Evolutionary conservation across 495 filamentous ascomycete genomes (phyloP), one percentile per base, ranked within the genome.

Genomic region (Chaetomidium leptoderma): DNA sequence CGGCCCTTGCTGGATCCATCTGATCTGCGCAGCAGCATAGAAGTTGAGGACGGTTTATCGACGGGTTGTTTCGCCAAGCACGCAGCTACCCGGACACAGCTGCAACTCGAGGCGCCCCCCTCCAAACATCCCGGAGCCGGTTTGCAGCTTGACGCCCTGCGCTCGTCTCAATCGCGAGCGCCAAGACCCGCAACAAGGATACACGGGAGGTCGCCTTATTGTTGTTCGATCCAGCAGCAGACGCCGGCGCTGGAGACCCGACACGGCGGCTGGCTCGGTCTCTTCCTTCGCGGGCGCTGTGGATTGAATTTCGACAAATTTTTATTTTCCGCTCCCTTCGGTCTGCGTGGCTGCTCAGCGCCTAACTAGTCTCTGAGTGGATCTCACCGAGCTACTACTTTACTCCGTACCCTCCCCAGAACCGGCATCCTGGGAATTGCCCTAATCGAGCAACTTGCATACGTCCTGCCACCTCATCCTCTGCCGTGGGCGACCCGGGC

Each of bases 391-490:
- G 42, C 29, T 11, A 27, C 51, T 30, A n/a, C 23, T 14, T 17
- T 51, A 29, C 47, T 8, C 13, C 26, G 35, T 36, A 4, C 30
- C 21, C 2, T 57, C 42, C 45, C 54, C 37, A 55, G 45, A 50
- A 59, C 59, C 48, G 54, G 55, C 59, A 66, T 54, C 53, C 60
- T 57, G 57, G 62, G 49, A 53, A 29, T 48, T 67, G 56, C 59
- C 66, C 66, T 29, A 61, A 72, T n/a, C 62, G 55, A 64, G 65
- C 53, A 52, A 64, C 65, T 65, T 71, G 68, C 70, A 72, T 67
- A 67, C 64, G 60, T 50, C 46, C 60, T 66, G 67, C 69, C 65
- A 70, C 60, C 60, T 70, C 68, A 69, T 62, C 49, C 66, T 65
- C 59, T 65, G 63, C 67, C 63, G 69, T 63, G 69, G 59, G 68